A percentile compares a stretch with the other conserved stretches of the same genome.
Evolutionary conservation across 106 monocot species (phyloP).

Genomic region (Hemerocallis citrina): DNA sequence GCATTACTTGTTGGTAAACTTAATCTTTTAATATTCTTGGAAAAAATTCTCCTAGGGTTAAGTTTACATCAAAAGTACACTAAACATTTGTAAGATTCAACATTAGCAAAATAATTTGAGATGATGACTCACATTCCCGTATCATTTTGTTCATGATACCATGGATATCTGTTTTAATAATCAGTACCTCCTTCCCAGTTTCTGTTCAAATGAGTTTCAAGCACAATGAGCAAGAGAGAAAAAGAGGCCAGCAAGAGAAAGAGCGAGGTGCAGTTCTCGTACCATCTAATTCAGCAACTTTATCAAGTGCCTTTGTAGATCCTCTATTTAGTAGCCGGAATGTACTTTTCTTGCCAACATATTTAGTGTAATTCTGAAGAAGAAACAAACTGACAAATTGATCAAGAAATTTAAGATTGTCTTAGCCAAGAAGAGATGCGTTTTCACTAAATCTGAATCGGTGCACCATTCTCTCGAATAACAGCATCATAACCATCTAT

Average conservation of each 20-base stretch:
- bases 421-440: neutral
- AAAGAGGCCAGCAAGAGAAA: no score
- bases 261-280: slow-evolving; percentile 8
- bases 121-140: slow-evolving; percentile 25
- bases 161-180: slow-evolving; percentile 97
- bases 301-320: slow-evolving; percentile 98
- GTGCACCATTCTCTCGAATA: slow-evolving; percentile 95
- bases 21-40: no score
- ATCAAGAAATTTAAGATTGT: neutral
- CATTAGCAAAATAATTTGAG: neutral
- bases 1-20: no score
- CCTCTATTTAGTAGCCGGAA: slow-evolving; percentile 99
- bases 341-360: slow-evolving; percentile 85
- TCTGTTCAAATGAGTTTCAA: slow-evolving; percentile 15
- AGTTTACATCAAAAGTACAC: no score
- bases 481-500: slow-evolving; percentile 97
- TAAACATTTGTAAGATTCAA: no score
- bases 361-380: slow-evolving; percentile 74
- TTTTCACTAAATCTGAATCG: slow-evolving; percentile 53
- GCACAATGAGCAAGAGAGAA: slow-evolving; percentile 4
- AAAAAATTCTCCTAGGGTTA: no score
- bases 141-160: slow-evolving; percentile 99
- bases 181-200: slow-evolving; percentile 60
- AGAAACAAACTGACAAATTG: slow-evolving; percentile 1
- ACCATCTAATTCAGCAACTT: slow-evolving; percentile 98